Base-by-base conservation (phyloP, 2,329 filamentous ascomycete genomes). In the Escovopsis sp. region DNA sequence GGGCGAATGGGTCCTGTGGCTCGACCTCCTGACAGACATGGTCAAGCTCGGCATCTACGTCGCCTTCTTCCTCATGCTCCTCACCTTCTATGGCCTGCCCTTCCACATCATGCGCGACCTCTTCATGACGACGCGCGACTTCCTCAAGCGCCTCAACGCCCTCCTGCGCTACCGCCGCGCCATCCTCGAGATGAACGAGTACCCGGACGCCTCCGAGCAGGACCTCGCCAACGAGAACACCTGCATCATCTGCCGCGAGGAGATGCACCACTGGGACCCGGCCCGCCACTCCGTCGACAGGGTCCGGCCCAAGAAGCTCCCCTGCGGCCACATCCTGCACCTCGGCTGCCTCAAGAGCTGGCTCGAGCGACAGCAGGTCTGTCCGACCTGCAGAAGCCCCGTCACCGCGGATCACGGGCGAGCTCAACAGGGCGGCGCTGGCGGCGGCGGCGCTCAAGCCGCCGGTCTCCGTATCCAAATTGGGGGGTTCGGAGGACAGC, bases 21-120 rank as follows among this genome's bases (percentile, higher is more conserved):
- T 96, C 39, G 88, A 98, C 54, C 70, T 98, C 14, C 56, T 80
- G 30, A 85, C 81, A 33, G 90, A 98, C 52, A 85, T 94, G 51
- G 65, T 93, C 50, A 98, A 94, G 56, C 74, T 96, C 14, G 63
- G 79, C 29, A 82, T 94, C 28, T 98, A 96, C 51, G 64, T 87
- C 25, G 73, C 79, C 7, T 98, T 98, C 66, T 98, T 98, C 60
- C 74, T 79, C 42, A 88, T 98, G 46, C 76, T 96, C 14, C 76
- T 94, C 48, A 79, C 76, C 18, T 96, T 96, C 65, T 94, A 94
- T 53, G 90, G 88, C 10, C 66, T 98, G 21, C 90, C 90, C 0
- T 92, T 98, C 41, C 90, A 98, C 52, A 96, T 98, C 39, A 81
- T 98, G 62, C 72, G 90, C 37, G 90, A 98, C 53, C 74, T 96